A percentile compares a stretch with the other conserved stretches of the same genome.
Evolutionary conservation across 805 yeast species (phyloP).

Genomic region (Scheffersomyces amazonensis): DNA sequence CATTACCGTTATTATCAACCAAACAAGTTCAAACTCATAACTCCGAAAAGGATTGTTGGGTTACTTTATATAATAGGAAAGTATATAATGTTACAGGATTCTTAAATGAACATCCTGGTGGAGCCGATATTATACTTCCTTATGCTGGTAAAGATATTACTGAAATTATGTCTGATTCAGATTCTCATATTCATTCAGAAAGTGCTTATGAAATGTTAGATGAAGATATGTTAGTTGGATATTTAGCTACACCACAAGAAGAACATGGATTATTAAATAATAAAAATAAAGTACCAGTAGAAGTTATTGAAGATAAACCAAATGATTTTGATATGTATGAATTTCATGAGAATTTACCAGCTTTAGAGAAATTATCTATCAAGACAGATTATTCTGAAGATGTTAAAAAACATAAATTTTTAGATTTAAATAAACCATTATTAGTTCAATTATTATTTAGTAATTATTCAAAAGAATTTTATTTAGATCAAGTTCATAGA

Average conservation of each 20-base stretch:
- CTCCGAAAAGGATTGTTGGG: constrained; percentile 65
- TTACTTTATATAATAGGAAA: constrained; percentile 73
- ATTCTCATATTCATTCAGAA: constrained; percentile 77
- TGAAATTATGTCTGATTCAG: constrained; percentile 68
- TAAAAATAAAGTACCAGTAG: constrained; percentile 55
- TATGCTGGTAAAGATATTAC: constrained; percentile 66
- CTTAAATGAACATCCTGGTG: constrained; percentile 72
- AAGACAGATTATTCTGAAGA: constrained; percentile 78
- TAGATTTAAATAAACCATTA: constrained; percentile 82
- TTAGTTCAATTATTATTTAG: constrained; percentile 76
- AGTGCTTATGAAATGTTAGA: constrained; percentile 83
- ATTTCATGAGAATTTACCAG: constrained; percentile 62
- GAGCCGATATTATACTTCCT: constrained; percentile 53
- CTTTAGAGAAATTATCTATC: constrained; percentile 68
- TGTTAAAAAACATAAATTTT: constrained; percentile 72
- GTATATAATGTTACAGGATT: constrained; percentile 80
- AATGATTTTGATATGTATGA: constrained; percentile 31
- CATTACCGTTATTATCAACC: constrained; percentile 62
- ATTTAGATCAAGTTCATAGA: constrained; percentile 93
- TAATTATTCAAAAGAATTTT: constrained; percentile 80
- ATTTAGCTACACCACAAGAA: constrained; percentile 78
- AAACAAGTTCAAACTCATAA: constrained; percentile 53
- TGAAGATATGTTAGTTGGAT: constrained; percentile 77
- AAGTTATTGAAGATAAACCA: constrained; percentile 60
- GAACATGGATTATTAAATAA: constrained; percentile 67